Percentiles rank a stretch among this genome's conserved stretches.
Conservation (phyloP, 2,329 filamentous ascomycete genomes). For the Aspergillus hiratsukae region DNA sequence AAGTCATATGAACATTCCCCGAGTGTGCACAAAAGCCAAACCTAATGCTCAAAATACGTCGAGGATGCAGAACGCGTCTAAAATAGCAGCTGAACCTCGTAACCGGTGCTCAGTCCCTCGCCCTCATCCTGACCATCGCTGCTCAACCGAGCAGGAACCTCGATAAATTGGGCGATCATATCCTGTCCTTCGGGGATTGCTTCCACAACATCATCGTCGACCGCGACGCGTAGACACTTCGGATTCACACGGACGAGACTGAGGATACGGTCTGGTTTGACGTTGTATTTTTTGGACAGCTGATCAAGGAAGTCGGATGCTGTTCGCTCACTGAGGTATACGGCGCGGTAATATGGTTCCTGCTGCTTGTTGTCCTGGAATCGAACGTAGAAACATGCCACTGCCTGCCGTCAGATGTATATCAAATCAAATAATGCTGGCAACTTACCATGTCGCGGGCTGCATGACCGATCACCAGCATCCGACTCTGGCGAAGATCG, state of each 20-base stretch:
- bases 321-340: conserved; percentile 74
- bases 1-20: neutral
- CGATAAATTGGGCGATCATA: conserved; percentile 52
- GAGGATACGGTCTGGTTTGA: conserved; percentile 65
- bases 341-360: conserved; percentile 66
- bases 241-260: conserved; percentile 66
- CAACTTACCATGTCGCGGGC: neutral
- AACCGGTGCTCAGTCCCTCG: neutral
- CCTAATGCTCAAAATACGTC: neutral
- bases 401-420: conserved; percentile 20
- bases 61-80: neutral
- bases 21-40: neutral
- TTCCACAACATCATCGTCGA: conserved; percentile 80
- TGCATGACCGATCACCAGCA: neutral
- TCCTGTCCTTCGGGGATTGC: conserved; percentile 82
- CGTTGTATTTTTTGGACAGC: conserved; percentile 69
- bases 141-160: neutral
- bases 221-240: conserved; percentile 69
- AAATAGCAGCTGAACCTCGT: neutral
- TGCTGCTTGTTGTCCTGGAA: conserved; percentile 44
- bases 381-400: conserved; percentile 79
- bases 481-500: neutral
- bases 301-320: conserved; percentile 65
- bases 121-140: neutral
- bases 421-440: neutral